A percentile compares a stretch with the other conserved stretches of the same genome.
Evolutionary conservation across 129 eudicot species (phyloP).

Genomic region (Centrapalus pauciflorus): DNA sequence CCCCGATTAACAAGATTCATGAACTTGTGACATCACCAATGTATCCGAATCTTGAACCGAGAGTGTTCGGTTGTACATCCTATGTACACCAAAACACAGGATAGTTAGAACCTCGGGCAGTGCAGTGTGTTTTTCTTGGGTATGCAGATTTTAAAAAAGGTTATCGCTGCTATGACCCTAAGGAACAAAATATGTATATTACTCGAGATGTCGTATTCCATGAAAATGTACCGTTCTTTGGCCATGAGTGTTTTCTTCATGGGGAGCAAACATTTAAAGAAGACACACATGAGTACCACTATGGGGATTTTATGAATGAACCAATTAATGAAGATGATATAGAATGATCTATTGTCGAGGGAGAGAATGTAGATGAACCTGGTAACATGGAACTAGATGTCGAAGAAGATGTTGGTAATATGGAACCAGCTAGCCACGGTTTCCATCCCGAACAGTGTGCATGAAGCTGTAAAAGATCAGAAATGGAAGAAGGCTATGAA

Average conservation of each 20-base stretch:
- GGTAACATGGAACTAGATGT: no score
- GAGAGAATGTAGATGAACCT: no score
- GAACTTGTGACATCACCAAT: not conserved
- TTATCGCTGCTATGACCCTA: not conserved
- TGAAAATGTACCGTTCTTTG: not conserved
- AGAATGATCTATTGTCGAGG: no score
- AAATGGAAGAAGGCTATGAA: no score
- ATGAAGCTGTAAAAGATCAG: no score
- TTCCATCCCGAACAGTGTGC: no score
- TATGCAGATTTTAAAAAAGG: not conserved
- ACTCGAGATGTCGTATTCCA: not conserved
- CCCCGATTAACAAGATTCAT: slow-evolving; percentile 14
- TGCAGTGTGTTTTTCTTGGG: not conserved
- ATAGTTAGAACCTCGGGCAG: not conserved
- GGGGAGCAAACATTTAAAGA: slow-evolving; percentile 1
- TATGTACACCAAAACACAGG: slow-evolving; percentile 10
- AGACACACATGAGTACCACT: not conserved
- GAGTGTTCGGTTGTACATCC: slow-evolving; percentile 14
- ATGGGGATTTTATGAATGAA: no score
- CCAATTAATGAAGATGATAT: no score
- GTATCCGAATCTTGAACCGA: slow-evolving; percentile 13
- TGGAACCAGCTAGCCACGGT: no score
- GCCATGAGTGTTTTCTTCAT: not conserved
- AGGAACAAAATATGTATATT: not conserved
- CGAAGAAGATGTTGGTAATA: no score